Evolutionary conservation across 345 rosid species (phyloP), one percentile per base, ranked within the genome.

Genomic region (Schrenkiella parvula): DNA sequence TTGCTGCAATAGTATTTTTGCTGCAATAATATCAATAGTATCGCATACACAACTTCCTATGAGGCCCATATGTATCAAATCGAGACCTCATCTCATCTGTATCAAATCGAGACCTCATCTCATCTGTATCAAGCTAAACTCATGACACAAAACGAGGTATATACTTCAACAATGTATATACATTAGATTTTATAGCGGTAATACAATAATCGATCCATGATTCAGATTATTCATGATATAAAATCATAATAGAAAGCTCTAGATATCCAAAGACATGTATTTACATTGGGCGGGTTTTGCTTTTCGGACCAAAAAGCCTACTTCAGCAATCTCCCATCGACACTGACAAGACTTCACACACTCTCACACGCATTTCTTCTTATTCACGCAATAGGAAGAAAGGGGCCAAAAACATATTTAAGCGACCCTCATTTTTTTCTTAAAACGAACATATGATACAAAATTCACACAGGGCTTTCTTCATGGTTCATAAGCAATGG

Each of bases 401-500:
- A 57, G 6, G 68, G 73, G 44, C 34, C 72, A 57, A 51, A 68
- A 66, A 74, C 12, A 41, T 69, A 69, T 44, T 34, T 17, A 38
- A 43, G 38, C 17, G 63, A 44, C 70, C 69, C 70, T 75, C 57
- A 25, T 41, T 34, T 53, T 53, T 42, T 42, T 22, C 22, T 23
- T 48, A 4, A 53, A 52, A 15, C 37, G 48, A 15, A 38, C 25
- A 63, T 32, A 62, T 14, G 19, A 51, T 68, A 59, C 55, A 51
- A 14, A 74, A 52, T 43, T 76, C 22, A 76, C 29, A 76, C 80
- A 46, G 53, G 80, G 56, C 80, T 76, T 21, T 63, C 70, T 54
- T 80, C 80, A 10, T 82, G 82, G 57, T 80, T 80, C 63, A 84
- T 78, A 38, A 91, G 87, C 70, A 75, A 52, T 66, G 89, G 91